phyloP scores from a whole-genome alignment of 1,284 basidiomycete species.

The Leccinum pachyderme region DNA sequence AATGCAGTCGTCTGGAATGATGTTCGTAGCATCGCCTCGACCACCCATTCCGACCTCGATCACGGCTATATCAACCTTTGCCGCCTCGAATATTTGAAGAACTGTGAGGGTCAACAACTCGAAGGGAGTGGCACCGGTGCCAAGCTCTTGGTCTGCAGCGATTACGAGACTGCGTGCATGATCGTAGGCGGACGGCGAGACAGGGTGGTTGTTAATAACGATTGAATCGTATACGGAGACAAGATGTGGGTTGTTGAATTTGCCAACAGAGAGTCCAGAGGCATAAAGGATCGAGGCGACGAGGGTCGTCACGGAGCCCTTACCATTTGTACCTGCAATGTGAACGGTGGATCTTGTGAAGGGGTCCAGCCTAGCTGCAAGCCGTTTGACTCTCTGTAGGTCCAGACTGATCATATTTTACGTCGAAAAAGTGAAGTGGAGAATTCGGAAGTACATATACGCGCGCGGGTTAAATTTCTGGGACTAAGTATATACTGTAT shows the following conservation, averaged over 20 bases:
- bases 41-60: constrained; percentile 98
- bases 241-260: constrained; percentile 95
- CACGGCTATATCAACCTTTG: constrained; percentile 75
- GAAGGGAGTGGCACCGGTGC: constrained; percentile 67
- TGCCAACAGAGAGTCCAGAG: constrained; percentile 62
- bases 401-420: constrained; percentile 64
- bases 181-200: constrained; percentile 53
- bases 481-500: no score
- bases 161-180: constrained; percentile 52
- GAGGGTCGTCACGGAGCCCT: constrained; percentile 88
- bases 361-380: constrained; percentile 61
- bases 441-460: no score
- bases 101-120: constrained; percentile 85
- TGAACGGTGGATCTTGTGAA: constrained; percentile 86
- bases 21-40: constrained; percentile 89
- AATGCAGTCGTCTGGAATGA: constrained; percentile 68
- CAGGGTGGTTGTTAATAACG: constrained; percentile 58
- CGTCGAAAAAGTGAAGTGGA: no score
- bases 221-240: constrained; percentile 80
- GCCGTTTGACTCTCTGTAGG: constrained; percentile 63
- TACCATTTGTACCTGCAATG: constrained; percentile 96
- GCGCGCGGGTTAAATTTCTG: no score
- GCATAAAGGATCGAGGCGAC: constrained; percentile 72
- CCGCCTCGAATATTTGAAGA: constrained; percentile 67
- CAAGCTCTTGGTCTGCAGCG: constrained; percentile 44